These are phyloP conservation scores for Pythium myriotylum DNA, from an alignment of 352 stramenopile genomes.

Conservation along the genomic window DNA sequence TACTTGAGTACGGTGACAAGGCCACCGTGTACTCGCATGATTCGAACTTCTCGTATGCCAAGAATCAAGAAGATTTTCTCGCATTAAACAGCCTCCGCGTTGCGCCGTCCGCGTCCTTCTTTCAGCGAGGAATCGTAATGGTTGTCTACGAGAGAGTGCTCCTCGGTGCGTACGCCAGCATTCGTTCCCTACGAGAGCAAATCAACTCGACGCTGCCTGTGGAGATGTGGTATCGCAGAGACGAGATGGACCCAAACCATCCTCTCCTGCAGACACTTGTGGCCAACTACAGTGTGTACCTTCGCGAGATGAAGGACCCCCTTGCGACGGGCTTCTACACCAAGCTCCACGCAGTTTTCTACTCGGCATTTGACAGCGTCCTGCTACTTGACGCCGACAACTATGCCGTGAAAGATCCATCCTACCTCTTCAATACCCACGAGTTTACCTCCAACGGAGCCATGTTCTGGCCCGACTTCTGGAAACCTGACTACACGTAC, in stretches of 20 bases:
- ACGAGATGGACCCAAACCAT: constrained; percentile 49
- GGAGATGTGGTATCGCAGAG: constrained; percentile 74
- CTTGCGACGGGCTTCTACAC: constrained; percentile 63
- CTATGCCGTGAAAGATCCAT: constrained; percentile 65
- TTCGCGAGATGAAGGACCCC: constrained; percentile 67
- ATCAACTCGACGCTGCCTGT: constrained; percentile 61
- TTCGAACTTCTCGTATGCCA: constrained; percentile 30
- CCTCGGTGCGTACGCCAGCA: constrained; percentile 51
- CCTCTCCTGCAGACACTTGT: constrained; percentile 49
- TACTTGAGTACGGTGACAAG: constrained; percentile 38
- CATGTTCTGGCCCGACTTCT: constrained; percentile 86
- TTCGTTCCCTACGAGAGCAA: constrained; percentile 48
- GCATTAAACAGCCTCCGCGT: constrained; percentile 1
- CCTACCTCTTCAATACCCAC: constrained; percentile 55
- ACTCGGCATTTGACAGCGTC: constrained; percentile 74
- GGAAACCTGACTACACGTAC: no score
- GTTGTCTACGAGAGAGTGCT: constrained; percentile 42
- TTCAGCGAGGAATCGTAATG: constrained; percentile 50
- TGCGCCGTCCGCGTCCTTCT: constrained; percentile 12
- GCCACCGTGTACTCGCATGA: constrained; percentile 53
- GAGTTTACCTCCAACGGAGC: constrained; percentile 51
- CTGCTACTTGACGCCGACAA: constrained; percentile 83
- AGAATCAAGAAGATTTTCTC: constrained; percentile 7
- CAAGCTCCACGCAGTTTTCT: constrained; percentile 75
- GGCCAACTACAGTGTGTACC: constrained; percentile 44